Evolutionary conservation across 2,329 filamentous ascomycete species (phyloP).

Genomic region (Gaeumannomyces sp.): DNA sequence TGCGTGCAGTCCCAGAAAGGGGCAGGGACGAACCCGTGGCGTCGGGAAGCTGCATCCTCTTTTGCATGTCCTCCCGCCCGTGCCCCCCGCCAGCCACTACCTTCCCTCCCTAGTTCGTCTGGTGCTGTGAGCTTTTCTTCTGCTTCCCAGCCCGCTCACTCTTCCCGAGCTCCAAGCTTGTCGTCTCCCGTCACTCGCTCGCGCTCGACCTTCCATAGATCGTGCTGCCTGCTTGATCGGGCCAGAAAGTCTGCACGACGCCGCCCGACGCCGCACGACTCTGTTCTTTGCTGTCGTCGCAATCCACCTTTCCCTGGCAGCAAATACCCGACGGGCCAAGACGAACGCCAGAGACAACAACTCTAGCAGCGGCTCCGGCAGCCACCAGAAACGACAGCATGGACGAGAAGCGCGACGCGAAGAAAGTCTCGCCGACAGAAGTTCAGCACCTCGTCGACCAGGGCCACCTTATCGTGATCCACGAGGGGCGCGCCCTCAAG

Average conservation of each 20-base stretch:
- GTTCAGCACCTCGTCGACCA: conserved; percentile 48
- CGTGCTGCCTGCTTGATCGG: background rate
- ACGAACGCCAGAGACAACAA: background rate
- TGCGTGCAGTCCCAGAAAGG: background rate
- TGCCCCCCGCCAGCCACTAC: too few species aligned
- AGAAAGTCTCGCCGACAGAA: conserved; percentile 18
- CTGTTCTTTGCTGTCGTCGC: background rate
- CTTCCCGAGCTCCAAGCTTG: too few species aligned
- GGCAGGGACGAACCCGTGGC: background rate
- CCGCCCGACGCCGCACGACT: too few species aligned
- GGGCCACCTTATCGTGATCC: conserved; percentile 50
- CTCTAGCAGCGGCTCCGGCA: background rate
- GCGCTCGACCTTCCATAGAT: too few species aligned
- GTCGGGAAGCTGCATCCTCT: background rate
- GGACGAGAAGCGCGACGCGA: conserved; percentile 19
- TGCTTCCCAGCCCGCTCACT: background rate
- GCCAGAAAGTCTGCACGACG: background rate
- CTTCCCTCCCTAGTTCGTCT: background rate
- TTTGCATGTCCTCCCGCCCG: background rate
- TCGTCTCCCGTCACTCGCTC: too few species aligned
- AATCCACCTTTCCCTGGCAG: background rate
- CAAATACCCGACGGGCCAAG: background rate
- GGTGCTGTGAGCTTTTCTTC: background rate
- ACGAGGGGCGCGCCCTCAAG: conserved; percentile 46
- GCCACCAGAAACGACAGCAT: background rate